A percentile compares a stretch with the other conserved stretches of the same genome.
Conservation (phyloP, 2,329 filamentous ascomycete genomes). For the Fusarium stilboides region DNA sequence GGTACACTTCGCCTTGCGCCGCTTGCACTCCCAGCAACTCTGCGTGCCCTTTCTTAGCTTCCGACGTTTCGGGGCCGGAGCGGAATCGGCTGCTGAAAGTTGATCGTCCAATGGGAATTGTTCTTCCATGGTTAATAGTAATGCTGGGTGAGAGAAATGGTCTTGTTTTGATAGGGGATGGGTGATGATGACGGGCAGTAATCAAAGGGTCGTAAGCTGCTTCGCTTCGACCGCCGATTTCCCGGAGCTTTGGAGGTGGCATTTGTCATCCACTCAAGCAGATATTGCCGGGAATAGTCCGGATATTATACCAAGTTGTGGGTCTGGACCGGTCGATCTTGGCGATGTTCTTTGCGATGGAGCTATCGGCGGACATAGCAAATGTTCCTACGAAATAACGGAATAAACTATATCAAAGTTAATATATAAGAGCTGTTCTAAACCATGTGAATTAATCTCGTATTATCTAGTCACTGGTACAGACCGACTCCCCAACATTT, state of each 20-base stretch:
- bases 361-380: constrained; percentile 4
- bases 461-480: too few relatives aligned
- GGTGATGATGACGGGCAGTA: background rate
- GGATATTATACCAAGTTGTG: background rate
- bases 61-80: constrained; percentile 37
- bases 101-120: constrained; percentile 14
- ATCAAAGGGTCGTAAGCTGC: background rate
- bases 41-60: constrained; percentile 68
- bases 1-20: constrained; percentile 67
- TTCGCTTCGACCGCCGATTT: constrained; percentile 37
- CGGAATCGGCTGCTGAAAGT: background rate
- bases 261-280: constrained; percentile 15
- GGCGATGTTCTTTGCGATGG: too few relatives aligned
- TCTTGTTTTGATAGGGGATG: background rate
- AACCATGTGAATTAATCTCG: background rate
- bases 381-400: background rate
- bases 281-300: background rate
- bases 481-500: too few relatives aligned
- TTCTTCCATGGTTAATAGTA: constrained; percentile 25
- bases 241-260: constrained; percentile 19
- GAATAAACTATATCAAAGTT: background rate
- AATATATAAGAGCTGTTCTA: background rate
- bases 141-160: background rate
- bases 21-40: constrained; percentile 73
- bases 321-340: background rate